phyloP scores from a whole-genome alignment of 2,329 filamentous ascomycete genomes.

The Diaporthe sp. region DNA sequence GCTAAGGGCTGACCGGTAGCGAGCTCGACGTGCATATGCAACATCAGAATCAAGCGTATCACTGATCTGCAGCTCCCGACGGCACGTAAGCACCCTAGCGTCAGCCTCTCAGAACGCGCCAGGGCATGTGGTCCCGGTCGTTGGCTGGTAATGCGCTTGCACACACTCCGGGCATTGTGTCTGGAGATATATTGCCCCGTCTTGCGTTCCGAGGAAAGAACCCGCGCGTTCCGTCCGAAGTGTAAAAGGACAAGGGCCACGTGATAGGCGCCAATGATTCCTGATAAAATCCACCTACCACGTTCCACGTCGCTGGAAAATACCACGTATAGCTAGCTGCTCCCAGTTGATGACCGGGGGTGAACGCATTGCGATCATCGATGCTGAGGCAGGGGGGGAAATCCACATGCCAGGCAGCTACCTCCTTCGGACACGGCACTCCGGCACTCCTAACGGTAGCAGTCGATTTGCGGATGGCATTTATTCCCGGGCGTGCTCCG shows the following conservation, averaged over 20 bases:
- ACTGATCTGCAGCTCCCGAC: constrained; percentile 3
- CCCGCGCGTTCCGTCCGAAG: too few species aligned
- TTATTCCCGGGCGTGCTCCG: neutral
- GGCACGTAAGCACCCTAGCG: neutral
- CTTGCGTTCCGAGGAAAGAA: neutral
- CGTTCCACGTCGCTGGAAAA: neutral
- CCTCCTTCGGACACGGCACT: neutral
- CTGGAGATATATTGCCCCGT: neutral
- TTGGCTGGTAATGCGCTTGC: neutral
- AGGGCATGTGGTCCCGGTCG: neutral
- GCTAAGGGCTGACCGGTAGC: neutral
- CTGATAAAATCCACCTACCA: neutral
- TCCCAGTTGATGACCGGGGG: neutral
- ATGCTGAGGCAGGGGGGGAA: neutral
- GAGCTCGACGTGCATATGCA: neutral
- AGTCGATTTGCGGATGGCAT: too few species aligned
- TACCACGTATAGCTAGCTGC: neutral
- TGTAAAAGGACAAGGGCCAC: too few species aligned
- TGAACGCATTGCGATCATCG: neutral
- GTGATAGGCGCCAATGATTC: neutral
- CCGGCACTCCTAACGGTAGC: neutral
- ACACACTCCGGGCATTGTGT: neutral
- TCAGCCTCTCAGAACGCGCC: neutral
- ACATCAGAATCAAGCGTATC: neutral
- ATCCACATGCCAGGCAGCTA: neutral